Base-by-base conservation (phyloP, 495 filamentous ascomycete genomes). In the Talaromyces proteolyticus region DNA sequence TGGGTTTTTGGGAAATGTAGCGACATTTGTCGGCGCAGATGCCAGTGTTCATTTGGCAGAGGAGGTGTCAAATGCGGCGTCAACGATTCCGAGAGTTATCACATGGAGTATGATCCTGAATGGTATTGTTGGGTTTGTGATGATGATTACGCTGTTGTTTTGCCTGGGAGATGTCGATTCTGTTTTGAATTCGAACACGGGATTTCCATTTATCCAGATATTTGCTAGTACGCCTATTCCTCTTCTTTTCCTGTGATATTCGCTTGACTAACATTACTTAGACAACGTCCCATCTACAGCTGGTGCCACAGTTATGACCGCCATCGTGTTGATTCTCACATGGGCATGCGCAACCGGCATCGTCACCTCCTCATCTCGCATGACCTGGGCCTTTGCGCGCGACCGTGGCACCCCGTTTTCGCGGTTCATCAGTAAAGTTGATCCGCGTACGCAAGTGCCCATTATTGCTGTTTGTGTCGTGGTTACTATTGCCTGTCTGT, bases 321-420 rank as follows among this genome's bases (percentile, higher is more conserved):
- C 57, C 16, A 47, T 71, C 20, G 51, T 76, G 16, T 60, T 70
- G 17, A 47, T 73, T 8, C 54, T 73, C 16, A 65, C 62, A 23
- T 57, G 56, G 52, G 56, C 57, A 19, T 61, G 62, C 26, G 57
- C 60, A 14, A 60, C 68, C 22, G 72, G 67, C 17, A 59, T 66
- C 12, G 57, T 72, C 0, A 67, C 75, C 8, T 69, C 73, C 2
- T 63, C 74, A 22, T 80, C 77, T 7, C 68, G 79, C 24, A 75
- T 77, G 53, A 57, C 62, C 18, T 80, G 78, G 78, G 70, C 72
- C 3, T 80, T 82, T 47, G 70, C 74, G 2, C 59, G 77, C 12
- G 77, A 81, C 48, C 51, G 63, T 16, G 77, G 72, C 10, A 49
- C 75, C 18, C 73, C 76, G 1, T 73, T 65, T 45, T 67, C 67